Percentiles rank a stretch among this genome's conserved stretches.
These are phyloP conservation scores for Tuber melanosporum DNA, from an alignment of 495 filamentous ascomycete species.

Conservation along the genomic window DNA sequence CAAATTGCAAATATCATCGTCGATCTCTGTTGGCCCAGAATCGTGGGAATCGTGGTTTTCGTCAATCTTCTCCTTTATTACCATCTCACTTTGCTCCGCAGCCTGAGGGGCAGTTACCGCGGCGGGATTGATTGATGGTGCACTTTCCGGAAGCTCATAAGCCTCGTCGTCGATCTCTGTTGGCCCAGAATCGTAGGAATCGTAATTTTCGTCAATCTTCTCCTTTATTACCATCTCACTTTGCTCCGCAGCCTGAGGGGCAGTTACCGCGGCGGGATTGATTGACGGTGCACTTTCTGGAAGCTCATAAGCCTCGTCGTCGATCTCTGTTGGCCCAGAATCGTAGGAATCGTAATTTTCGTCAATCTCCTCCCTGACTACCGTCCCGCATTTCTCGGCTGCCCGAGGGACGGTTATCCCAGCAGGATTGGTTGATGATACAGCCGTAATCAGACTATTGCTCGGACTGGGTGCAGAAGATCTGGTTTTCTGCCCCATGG, in stretches of 20 bases:
- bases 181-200: not conserved
- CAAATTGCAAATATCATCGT: not conserved
- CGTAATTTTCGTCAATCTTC: not conserved
- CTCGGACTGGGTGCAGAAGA: not conserved
- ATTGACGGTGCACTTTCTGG: not conserved
- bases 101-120: not conserved
- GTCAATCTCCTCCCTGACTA: not conserved
- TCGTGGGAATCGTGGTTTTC: not conserved
- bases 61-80: not conserved
- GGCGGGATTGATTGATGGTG: not conserved
- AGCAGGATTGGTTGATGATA: not conserved
- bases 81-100: not conserved
- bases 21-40: not conserved
- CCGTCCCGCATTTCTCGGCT: not conserved
- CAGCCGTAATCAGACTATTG: not conserved
- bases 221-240: not conserved
- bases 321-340: not conserved
- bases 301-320: not conserved
- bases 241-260: not conserved
- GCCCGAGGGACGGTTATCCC: not conserved
- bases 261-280: not conserved
- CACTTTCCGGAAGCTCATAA: not conserved
- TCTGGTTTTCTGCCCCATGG: not conserved
- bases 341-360: not conserved
- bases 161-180: not conserved